Conservation (phyloP, 371 early-diverging fungal species). For the Rhizomucor pusillus region DNA sequence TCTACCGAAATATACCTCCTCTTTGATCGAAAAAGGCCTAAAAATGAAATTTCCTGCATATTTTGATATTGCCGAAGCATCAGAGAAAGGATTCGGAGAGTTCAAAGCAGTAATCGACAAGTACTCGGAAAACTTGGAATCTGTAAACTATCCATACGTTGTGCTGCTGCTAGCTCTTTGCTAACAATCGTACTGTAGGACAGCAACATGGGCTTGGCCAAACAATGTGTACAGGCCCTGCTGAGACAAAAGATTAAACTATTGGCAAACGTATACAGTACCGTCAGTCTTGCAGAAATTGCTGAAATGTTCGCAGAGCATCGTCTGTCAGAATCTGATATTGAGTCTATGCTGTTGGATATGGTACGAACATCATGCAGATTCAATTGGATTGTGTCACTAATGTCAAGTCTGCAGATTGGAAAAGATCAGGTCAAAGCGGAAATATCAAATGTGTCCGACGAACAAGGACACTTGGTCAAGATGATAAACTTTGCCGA, state of each 20-base stretch:
- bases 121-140: conserved; percentile 21
- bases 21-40: conserved; percentile 46
- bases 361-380: conserved; percentile 52
- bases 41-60: conserved; percentile 50
- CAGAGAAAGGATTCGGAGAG: conserved; percentile 36
- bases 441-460: conserved; percentile 45
- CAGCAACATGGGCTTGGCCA: conserved; percentile 68
- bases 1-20: conserved; percentile 66
- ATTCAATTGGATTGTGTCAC: no score
- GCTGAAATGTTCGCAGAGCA: conserved; percentile 40
- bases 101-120: conserved; percentile 36
- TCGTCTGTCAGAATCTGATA: conserved; percentile 19
- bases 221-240: conserved; percentile 62
- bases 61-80: conserved; percentile 58
- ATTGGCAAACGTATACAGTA: conserved; percentile 75
- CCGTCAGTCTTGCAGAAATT: conserved; percentile 71
- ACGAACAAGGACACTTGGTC: conserved; percentile 13
- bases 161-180: neutral
- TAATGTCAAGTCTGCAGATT: no score
- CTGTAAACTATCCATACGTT: conserved; percentile 14
- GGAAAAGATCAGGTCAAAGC: conserved; percentile 61
- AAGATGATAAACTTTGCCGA: conserved; percentile 75
- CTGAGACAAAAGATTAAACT: conserved; percentile 62
- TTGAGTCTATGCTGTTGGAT: conserved; percentile 45
- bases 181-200: conserved; percentile 28